Base-by-base conservation (phyloP, 768 basidiomycete species). In the Suillus spraguei region DNA sequence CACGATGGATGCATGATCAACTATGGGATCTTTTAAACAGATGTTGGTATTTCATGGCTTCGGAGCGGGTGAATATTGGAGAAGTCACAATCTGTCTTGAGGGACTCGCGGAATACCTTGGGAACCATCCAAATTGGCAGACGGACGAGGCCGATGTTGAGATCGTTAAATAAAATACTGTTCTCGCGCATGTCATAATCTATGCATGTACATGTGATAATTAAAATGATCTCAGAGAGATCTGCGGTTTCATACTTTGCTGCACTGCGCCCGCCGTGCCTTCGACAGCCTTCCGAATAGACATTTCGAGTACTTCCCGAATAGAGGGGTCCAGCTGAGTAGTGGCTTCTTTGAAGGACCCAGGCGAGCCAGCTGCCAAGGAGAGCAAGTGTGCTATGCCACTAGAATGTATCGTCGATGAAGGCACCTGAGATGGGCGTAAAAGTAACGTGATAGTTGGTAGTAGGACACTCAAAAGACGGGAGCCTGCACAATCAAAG, bases 321-420 rank as follows among this genome's bases (percentile, higher is more conserved):
- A 81, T 81, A 0, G 80, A 73, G 8, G 80, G 71, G 35, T 89
- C 87, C 24, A 98, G 80, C 55, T 83, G 86, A 10, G 79, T 82
- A 3, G 92, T 89, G 1, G 91, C 93, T 52, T 94, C 92, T 72
- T 92, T 94, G 84, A 98, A 98, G 14, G 90, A 84, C 5, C 78
- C 72, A 0, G 96, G 91, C 4, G 88, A 85, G 0, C 83, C 76
- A 0, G 90, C 83, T 0, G 95, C 95, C 63, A 92, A 88, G 2
- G 81, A 76, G 35, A 98, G 75, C 1, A 97, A 74, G 59, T 93
- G 89, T 3, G 83, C 73, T 24, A 92, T 81, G 3, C 87, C 86
- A 63, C 87, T 84, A 0, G 81, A 69, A 59, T 88, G 87, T 8
- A 88, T 68, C 0, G 79, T 76, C 0, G 82, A 71, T 3, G 82